Conservation (phyloP, 129 eudicot genomes). For the Escallonia rubra region DNA sequence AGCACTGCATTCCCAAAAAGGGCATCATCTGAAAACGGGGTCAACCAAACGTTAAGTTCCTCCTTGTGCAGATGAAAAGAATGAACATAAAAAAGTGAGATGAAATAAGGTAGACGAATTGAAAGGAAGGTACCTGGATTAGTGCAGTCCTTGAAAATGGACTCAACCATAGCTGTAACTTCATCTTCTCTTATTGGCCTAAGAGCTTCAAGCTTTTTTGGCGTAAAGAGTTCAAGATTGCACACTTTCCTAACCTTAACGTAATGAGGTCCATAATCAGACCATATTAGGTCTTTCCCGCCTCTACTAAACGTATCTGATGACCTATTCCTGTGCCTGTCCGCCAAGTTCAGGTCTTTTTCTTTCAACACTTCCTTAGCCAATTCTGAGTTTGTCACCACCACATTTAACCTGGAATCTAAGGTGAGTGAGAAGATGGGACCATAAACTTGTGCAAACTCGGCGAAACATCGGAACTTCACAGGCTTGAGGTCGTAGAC, state of each 20-base stretch:
- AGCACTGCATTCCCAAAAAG: too few species aligned
- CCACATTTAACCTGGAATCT: constrained; percentile 64
- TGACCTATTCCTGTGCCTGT: constrained; percentile 60
- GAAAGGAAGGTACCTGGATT: constrained; percentile 38
- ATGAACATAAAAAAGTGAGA: too few species aligned
- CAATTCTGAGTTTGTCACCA: constrained; percentile 55
- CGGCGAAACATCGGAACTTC: constrained; percentile 72
- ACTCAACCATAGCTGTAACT: constrained; percentile 83
- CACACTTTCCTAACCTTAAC: constrained; percentile 88
- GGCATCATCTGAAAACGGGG: too few species aligned
- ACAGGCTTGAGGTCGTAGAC: constrained; percentile 73
- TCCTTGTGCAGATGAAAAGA: too few species aligned
- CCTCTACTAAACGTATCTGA: constrained; percentile 60
- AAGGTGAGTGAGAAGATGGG: constrained; percentile 69
- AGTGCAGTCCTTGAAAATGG: constrained; percentile 45
- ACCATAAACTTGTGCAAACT: constrained; percentile 66
- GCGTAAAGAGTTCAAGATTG: constrained; percentile 72
- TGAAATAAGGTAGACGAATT: too few species aligned
- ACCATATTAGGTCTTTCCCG: constrained; percentile 87
- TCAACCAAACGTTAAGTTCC: too few species aligned
- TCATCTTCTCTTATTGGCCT: constrained; percentile 93
- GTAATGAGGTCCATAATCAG: constrained; percentile 94
- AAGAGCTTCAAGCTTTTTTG: constrained; percentile 71
- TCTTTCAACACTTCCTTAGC: constrained; percentile 84
- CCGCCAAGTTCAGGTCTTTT: constrained; percentile 77